phyloP scores from a whole-genome alignment of 2,329 filamentous ascomycete genomes.

The Sclerotinia spermophila region DNA sequence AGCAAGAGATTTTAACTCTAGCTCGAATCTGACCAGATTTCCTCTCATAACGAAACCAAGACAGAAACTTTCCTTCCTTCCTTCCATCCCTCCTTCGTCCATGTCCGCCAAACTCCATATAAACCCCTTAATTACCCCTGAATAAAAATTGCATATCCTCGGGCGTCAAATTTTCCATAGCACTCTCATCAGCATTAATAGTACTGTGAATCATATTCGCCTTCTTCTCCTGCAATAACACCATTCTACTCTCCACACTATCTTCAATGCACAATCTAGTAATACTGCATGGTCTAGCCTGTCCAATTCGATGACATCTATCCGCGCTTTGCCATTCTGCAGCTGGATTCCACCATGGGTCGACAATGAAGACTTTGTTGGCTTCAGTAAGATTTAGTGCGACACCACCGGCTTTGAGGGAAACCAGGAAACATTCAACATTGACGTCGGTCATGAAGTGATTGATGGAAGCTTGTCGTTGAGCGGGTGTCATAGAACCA shows the following conservation, averaged over 20 bases:
- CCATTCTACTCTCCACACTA: conserved; percentile 93
- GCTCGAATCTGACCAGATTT: not conserved
- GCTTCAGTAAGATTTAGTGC: conserved; percentile 94
- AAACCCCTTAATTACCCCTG: conserved; percentile 55
- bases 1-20: not conserved
- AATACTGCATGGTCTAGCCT: conserved; percentile 89
- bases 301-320: conserved; percentile 89
- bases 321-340: conserved; percentile 98
- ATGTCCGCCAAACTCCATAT: not conserved
- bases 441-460: conserved; percentile 95
- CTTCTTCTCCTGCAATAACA: conserved; percentile 96
- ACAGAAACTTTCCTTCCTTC: not conserved
- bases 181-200: conserved; percentile 86
- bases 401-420: conserved; percentile 92
- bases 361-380: conserved; percentile 90
- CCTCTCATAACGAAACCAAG: no score
- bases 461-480: conserved; percentile 89
- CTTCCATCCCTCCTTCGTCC: not conserved
- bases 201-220: conserved; percentile 97
- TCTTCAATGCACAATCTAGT: conserved; percentile 95
- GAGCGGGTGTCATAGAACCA: conserved; percentile 91
- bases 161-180: conserved; percentile 85
- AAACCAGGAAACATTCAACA: conserved; percentile 94
- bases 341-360: conserved; percentile 99
- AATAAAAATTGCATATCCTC: conserved; percentile 97